These are phyloP conservation scores for Oryza glumipatula DNA, from an alignment of 176 grass and related monocot genomes.

Conservation along the genomic window DNA sequence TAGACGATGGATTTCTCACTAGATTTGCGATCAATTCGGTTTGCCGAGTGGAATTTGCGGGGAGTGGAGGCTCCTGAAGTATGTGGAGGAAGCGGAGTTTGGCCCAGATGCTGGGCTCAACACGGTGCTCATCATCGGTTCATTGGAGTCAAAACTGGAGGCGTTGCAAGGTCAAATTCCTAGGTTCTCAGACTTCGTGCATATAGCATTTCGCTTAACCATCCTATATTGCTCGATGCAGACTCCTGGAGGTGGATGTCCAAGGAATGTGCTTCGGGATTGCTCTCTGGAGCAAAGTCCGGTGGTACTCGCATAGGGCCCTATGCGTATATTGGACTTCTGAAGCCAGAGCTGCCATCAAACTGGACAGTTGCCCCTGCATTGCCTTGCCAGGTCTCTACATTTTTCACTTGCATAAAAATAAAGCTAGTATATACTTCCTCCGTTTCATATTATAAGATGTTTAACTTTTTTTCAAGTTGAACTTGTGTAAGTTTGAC, in stretches of 20 bases:
- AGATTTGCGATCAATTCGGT: constrained; percentile 61
- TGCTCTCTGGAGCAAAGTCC: constrained; percentile 54
- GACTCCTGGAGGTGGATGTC: constrained; percentile 79
- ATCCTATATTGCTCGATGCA: constrained; percentile 31
- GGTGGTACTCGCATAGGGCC: constrained; percentile 64
- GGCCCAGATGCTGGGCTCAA: constrained; percentile 69
- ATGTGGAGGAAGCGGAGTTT: constrained; percentile 81
- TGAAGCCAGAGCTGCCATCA: constrained; percentile 39
- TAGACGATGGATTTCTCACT: neutral
- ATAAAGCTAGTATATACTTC: neutral
- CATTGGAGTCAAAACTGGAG: constrained; percentile 52
- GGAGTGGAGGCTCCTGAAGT: constrained; percentile 61
- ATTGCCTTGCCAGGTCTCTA: constrained; percentile 73
- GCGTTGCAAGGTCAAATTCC: constrained; percentile 51
- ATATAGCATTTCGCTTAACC: neutral
- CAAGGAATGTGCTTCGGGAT: constrained; percentile 51
- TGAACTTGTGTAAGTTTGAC: no score
- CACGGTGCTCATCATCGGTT: constrained; percentile 56
- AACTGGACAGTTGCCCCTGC: constrained; percentile 9
- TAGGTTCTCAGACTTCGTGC: neutral
- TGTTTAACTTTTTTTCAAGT: no score
- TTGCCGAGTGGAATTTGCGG: constrained; percentile 34
- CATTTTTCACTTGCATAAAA: neutral
- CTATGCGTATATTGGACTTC: constrained; percentile 52
- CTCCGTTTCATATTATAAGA: no score